Base-by-base conservation (phyloP, 257 asterid species). In the Solanum medicagineum region DNA sequence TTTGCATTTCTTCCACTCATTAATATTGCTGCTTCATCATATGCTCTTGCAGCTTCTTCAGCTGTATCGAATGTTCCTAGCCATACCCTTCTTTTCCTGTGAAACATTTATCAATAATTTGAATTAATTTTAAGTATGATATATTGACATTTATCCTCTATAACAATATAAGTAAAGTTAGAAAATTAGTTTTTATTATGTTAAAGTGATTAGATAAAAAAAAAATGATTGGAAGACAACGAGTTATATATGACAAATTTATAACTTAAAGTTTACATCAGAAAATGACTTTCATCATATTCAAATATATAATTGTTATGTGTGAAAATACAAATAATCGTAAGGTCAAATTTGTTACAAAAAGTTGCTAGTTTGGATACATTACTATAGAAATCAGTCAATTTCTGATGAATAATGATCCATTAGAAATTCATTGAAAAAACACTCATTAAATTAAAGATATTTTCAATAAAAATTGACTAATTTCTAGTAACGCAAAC, bases 1-100 rank as follows among this genome's bases (percentile, higher is more conserved):
- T 93, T 94, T 2, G 98, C 98, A 51, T 91, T 93, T 20, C 95
- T 29, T 66, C 98, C 98, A 85, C 95, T 93, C 97, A 94, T 90
- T 12, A 93, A 89, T 3, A 94, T 87, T 3, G 98, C 98, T 7
- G 98, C 98, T 91, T 93, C 92, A 85, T 94, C 98, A 84, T 94
- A 94, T 2, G 94, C 97, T 84, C 93, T 82, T 26, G 98, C 98
- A 16, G 98, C 98, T 89, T 89, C 98, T 91, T 93, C 97, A 29
- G 98, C 98, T 15, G 98, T 93, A 88, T 93, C 98, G 68, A 92
- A 94, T 1, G 98, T 94, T 17, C 98, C 98, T 6, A 94, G 88
- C 98, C 98, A 94, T 74, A 94, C 95, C 90, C 98, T 92, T 87
- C 95, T 88, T 89, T 94, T 94, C 93, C 98, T 94, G 85, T 45